Base-by-base conservation (phyloP, 208 protist species). In the Dictyostelium gargantuum region DNA sequence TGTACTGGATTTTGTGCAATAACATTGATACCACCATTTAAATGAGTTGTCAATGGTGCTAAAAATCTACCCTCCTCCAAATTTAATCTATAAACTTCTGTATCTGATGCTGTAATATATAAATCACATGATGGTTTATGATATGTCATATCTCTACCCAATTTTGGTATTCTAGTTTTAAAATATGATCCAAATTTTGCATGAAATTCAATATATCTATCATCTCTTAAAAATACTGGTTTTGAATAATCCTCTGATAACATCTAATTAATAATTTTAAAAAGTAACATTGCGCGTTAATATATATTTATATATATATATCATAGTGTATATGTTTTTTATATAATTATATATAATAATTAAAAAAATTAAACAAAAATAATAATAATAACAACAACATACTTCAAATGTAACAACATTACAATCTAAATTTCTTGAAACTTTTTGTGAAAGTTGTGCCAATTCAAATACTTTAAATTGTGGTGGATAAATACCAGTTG, bases 41-140 rank as follows among this genome's bases (percentile, higher is more conserved):
- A 26, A 29, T 44, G 38, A 0, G 91, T 96, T 32, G 44, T 5
- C 2, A 96, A 54, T 26, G 96, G 89, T 42, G 46, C 48, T 50
- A 97, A 66, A 74, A 97, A 97, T 61, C 93, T 86, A 3, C 96
- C 96, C 29, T 94, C 80, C 9, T 97, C 94, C 9, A 97, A 85
- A 89, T 97, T 97, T 19, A 97, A 85, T 48, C 96, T 74, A 32
- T 82, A 97, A 13, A 97, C 74, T 2, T 97, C 91, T 42, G 63
- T 84, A 32, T 92, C 72, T 6, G 46, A 48, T 38, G 32, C 91
- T 48, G 58, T 61, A 72, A 93, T 46, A 40, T 84, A 80, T 29
- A 96, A 58, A 80, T 97, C 94, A 79, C 92, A 95, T 23, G 50
- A 61, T 54, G 15, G 48, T 42, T 46, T 42, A 68, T 96, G 58